A percentile compares a stretch with the other conserved stretches of the same genome.
Conservation (phyloP, 345 rosid genomes). For the Noccaea caerulescens region DNA sequence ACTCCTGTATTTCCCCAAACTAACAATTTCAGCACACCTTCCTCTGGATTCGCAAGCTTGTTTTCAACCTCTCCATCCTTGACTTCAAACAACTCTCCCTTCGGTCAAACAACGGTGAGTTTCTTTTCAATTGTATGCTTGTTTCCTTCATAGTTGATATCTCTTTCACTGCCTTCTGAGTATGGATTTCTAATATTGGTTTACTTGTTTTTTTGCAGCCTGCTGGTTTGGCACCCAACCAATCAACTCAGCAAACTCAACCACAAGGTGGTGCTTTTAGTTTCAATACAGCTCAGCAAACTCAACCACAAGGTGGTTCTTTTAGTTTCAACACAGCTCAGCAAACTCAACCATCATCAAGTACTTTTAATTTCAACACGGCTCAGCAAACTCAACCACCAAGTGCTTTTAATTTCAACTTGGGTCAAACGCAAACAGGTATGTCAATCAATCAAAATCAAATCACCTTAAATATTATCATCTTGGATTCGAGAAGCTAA, state of each 20-base stretch:
- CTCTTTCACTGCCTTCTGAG: conserved; percentile 19
- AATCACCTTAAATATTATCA: conserved; percentile 5
- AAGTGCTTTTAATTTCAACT: conserved; percentile 55
- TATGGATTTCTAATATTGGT: conserved; percentile 8
- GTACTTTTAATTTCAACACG: conserved; percentile 53
- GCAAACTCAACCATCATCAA: conserved; percentile 51
- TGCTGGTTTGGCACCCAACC: conserved; percentile 51
- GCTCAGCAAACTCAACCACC: conserved; percentile 59
- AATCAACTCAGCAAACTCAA: conserved; percentile 62
- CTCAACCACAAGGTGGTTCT: conserved; percentile 52
- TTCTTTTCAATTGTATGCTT: conserved; percentile 1
- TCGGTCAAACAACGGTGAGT: conserved; percentile 65
- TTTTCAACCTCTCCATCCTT: conserved; percentile 60
- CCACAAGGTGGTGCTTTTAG: conserved; percentile 47
- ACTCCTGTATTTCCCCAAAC: conserved; percentile 51
- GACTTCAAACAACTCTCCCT: conserved; percentile 48
- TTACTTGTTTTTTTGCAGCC: conserved; percentile 45
- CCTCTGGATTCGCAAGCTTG: conserved; percentile 52
- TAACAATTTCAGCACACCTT: conserved; percentile 58
- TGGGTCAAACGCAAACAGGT: conserved; percentile 67
- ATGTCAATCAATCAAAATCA: not conserved
- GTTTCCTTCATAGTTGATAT: not conserved
- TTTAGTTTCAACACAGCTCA: conserved; percentile 55
- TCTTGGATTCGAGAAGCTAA: conserved; percentile 4
- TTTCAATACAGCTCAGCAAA: conserved; percentile 54